Conservation (phyloP, 257 asterid genomes). For the Galeopsis tetrahit region DNA sequence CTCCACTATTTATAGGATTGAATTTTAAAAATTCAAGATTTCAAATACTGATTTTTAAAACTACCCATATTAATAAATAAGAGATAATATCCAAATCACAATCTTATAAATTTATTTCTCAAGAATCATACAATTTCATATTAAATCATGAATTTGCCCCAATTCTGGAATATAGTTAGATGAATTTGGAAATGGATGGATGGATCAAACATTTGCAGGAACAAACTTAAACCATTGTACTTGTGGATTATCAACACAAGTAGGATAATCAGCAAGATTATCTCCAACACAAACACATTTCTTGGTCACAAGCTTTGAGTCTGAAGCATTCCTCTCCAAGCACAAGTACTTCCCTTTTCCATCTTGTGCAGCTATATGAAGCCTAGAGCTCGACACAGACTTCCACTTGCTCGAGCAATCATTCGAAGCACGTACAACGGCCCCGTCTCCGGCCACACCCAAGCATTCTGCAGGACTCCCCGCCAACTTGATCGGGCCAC, state of each 20-base stretch:
- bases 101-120: too few relatives aligned
- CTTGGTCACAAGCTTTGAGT: conserved; percentile 22
- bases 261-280: conserved; percentile 39
- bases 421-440: conserved; percentile 36
- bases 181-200: neutral
- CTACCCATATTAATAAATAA: too few relatives aligned
- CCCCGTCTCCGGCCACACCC: conserved; percentile 41
- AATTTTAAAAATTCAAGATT: too few relatives aligned
- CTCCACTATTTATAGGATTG: too few relatives aligned
- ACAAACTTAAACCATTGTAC: conserved; percentile 72
- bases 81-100: too few relatives aligned
- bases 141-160: neutral
- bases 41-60: too few relatives aligned
- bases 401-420: conserved; percentile 56
- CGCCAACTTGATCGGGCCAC: conserved; percentile 36
- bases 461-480: conserved; percentile 37
- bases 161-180: neutral
- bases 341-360: conserved; percentile 50
- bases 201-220: conserved; percentile 40
- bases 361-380: conserved; percentile 50
- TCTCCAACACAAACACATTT: too few relatives aligned
- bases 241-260: conserved; percentile 57
- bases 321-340: conserved; percentile 48
- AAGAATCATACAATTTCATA: too few relatives aligned
- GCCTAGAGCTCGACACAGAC: conserved; percentile 45